Percentiles rank a stretch among this genome's conserved stretches.
Conservation (phyloP, 2,329 filamentous ascomycete genomes). For the Colletotrichum camelliae region DNA sequence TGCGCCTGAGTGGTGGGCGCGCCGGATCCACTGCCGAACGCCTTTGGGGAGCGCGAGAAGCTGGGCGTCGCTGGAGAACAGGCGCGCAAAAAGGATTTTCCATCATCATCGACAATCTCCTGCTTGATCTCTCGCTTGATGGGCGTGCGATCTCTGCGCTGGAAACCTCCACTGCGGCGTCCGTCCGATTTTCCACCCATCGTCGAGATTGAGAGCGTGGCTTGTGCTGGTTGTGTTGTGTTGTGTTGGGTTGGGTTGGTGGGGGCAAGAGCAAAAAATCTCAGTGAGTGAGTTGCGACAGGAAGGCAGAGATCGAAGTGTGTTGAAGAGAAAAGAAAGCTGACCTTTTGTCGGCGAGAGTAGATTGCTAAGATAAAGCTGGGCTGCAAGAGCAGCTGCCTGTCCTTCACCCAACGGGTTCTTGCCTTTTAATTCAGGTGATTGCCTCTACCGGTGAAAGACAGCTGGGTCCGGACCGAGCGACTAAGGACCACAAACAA, state of each 20-base stretch:
- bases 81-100: conserved; percentile 13
- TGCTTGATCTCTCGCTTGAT: not conserved
- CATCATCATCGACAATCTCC: not conserved
- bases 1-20: not conserved
- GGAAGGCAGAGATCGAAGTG: not conserved
- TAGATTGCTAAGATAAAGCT: not conserved
- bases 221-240: not conserved
- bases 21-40: not conserved
- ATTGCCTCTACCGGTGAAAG: not conserved
- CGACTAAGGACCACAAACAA: not conserved
- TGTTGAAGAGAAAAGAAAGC: not conserved
- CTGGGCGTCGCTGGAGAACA: not conserved
- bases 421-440: not conserved
- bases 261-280: not conserved
- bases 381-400: not conserved
- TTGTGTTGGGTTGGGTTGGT: not conserved
- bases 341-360: not conserved
- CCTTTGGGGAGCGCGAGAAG: not conserved
- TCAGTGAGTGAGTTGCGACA: not conserved
- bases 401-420: not conserved
- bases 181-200: not conserved
- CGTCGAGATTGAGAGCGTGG: not conserved
- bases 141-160: not conserved
- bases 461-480: not conserved
- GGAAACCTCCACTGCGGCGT: not conserved